A percentile compares a stretch with the other conserved stretches of the same genome.
Conservation (phyloP, 2,329 filamentous ascomycete species). For the Aspergillus jensenii region DNA sequence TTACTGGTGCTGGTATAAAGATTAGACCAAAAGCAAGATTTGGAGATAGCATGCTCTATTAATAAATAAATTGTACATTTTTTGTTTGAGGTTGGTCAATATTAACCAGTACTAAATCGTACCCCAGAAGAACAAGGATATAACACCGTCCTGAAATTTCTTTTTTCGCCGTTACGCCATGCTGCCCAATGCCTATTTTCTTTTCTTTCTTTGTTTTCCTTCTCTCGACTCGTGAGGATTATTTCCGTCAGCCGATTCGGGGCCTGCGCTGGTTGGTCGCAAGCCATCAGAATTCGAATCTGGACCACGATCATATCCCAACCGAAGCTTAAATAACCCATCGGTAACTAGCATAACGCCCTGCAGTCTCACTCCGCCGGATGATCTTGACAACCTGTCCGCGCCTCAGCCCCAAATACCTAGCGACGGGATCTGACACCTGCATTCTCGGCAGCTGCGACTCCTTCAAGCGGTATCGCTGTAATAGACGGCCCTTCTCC, state of each 20-base stretch:
- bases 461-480: conserved; percentile 94
- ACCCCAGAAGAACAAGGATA: conserved; percentile 6
- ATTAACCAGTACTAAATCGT: conserved; percentile 14
- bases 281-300: not conserved
- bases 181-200: conserved; percentile 36
- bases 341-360: conserved; percentile 93
- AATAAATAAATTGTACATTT: conserved; percentile 9
- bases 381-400: conserved; percentile 99
- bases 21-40: too few species aligned
- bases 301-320: not conserved
- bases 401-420: conserved; percentile 84
- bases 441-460: conserved; percentile 93
- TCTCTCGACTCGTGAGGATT: not conserved
- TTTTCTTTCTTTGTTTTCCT: conserved; percentile 8
- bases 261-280: not conserved
- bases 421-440: conserved; percentile 85
- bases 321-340: conserved; percentile 52
- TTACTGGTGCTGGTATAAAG: too few species aligned
- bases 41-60: not conserved
- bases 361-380: conserved; percentile 89
- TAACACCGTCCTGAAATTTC: conserved; percentile 21
- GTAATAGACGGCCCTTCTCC: conserved; percentile 82
- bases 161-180: conserved; percentile 40
- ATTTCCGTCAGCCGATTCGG: not conserved
- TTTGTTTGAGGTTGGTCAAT: conserved; percentile 7